These are phyloP conservation scores for Tolypocladium guangdongense DNA, from an alignment of 2,329 filamentous ascomycete species.

Conservation along the genomic window DNA sequence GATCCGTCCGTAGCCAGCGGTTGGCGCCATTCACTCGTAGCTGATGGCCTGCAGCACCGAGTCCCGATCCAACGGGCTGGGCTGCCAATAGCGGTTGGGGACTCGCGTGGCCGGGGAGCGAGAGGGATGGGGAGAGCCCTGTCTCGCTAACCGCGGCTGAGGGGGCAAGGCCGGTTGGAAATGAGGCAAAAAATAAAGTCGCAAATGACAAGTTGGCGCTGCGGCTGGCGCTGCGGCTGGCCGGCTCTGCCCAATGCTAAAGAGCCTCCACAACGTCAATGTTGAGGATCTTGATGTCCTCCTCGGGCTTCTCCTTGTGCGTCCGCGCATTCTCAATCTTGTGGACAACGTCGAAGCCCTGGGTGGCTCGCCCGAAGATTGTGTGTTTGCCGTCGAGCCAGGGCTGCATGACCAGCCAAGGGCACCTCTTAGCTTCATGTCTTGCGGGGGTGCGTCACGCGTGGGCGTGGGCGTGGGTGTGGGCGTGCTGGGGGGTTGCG, in stretches of 20 bases:
- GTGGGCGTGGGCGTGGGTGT: not conserved
- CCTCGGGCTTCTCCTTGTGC: constrained; percentile 84
- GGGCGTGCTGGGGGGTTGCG: not conserved
- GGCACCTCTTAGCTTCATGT: not conserved
- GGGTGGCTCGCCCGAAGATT: constrained; percentile 82
- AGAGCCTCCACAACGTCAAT: constrained; percentile 48
- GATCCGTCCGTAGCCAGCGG: not conserved
- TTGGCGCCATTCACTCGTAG: not conserved
- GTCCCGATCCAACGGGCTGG: not conserved
- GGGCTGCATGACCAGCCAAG: constrained; percentile 33
- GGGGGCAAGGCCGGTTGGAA: not conserved
- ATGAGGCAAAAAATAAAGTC: not conserved
- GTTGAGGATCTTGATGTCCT: constrained; percentile 95
- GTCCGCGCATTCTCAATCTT: constrained; percentile 88
- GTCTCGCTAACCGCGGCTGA: constrained; percentile 1
- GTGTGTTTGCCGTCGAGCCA: constrained; percentile 97
- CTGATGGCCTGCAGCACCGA: not conserved
- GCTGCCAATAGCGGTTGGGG: not conserved
- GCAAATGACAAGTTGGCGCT: too few relatives aligned
- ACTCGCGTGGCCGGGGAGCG: not conserved
- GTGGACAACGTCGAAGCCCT: constrained; percentile 88
- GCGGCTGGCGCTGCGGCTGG: not conserved
- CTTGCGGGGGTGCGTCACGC: not conserved
- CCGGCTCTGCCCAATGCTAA: not conserved
- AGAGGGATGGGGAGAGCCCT: not conserved